Conservation (phyloP, 2,329 filamentous ascomycete genomes). For the Chrysoporthe austroafricana region DNA sequence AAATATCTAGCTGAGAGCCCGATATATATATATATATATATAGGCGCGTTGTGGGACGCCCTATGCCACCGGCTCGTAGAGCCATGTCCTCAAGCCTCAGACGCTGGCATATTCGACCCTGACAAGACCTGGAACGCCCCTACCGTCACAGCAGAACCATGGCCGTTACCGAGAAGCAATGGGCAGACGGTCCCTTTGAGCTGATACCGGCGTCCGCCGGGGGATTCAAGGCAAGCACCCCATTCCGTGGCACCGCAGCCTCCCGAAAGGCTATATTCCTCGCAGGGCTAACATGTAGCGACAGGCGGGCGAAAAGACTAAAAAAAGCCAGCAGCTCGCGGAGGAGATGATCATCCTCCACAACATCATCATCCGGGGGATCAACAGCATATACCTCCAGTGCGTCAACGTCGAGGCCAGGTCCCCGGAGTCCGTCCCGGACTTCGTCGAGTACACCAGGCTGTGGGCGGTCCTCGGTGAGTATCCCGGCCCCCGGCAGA, state of each 20-base stretch:
- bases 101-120: neutral
- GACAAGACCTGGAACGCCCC: neutral
- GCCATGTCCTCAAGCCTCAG: neutral
- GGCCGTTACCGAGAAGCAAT: constrained; percentile 31
- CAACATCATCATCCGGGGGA: constrained; percentile 36
- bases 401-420: constrained; percentile 32
- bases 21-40: neutral
- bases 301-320: constrained; percentile 31
- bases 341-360: constrained; percentile 40
- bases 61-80: neutral
- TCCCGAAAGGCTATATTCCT: neutral
- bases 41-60: neutral
- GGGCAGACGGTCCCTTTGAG: constrained; percentile 41
- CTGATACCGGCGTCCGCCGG: constrained; percentile 36
- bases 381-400: constrained; percentile 37
- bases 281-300: neutral
- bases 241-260: too few species aligned
- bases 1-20: neutral
- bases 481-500: neutral
- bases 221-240: constrained; percentile 32
- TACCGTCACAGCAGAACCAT: neutral
- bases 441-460: constrained; percentile 37
- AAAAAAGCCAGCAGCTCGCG: constrained; percentile 32
- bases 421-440: constrained; percentile 32
- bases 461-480: constrained; percentile 29